phyloP scores from a whole-genome alignment of 2,329 filamentous ascomycete genomes.

The Penicillium sp. region DNA sequence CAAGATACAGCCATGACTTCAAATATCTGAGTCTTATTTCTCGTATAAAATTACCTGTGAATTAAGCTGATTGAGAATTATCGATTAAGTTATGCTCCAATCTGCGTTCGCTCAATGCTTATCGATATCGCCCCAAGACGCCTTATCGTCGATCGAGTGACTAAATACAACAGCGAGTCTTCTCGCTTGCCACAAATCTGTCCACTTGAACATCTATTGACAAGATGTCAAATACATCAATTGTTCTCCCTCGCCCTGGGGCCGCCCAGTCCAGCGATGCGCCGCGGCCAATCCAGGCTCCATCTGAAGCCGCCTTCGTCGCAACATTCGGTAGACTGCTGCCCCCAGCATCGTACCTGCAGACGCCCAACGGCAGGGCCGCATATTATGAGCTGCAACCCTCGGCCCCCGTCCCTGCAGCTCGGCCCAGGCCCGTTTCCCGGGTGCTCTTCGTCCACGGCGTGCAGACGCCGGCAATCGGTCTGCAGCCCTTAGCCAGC shows the following conservation, averaged over 20 bases:
- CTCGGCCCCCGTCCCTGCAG: background rate
- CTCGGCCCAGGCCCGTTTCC: background rate
- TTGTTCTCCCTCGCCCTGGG: constrained; percentile 24
- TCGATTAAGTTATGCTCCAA: too few species aligned
- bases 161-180: too few species aligned
- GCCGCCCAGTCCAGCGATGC: background rate
- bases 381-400: constrained; percentile 22
- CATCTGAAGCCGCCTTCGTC: constrained; percentile 24
- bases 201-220: background rate
- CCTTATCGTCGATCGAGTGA: too few species aligned
- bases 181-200: background rate
- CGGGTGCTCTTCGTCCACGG: constrained; percentile 51
- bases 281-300: constrained; percentile 18
- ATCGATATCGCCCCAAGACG: too few species aligned
- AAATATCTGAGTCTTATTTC: too few species aligned
- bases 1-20: too few species aligned
- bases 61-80: too few species aligned
- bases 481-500: constrained; percentile 45
- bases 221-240: constrained; percentile 10
- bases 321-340: constrained; percentile 23
- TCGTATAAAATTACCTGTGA: too few species aligned
- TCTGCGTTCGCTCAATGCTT: too few species aligned
- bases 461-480: constrained; percentile 52
- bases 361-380: constrained; percentile 15
- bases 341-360: constrained; percentile 22